These are phyloP conservation scores for Myriangium duriaei DNA, from an alignment of 2,329 filamentous ascomycete species.

Conservation along the genomic window DNA sequence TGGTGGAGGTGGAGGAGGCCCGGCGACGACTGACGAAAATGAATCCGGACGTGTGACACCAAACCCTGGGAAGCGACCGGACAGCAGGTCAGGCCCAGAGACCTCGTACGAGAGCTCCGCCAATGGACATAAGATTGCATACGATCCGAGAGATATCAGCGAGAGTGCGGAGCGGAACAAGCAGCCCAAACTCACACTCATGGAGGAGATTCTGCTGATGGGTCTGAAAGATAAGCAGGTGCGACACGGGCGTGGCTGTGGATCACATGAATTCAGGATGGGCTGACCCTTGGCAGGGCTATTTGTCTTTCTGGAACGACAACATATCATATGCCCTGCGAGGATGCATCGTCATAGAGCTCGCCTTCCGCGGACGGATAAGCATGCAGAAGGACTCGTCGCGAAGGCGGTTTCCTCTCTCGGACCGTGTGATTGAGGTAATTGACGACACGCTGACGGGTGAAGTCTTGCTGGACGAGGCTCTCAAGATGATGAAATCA, in stretches of 20 bases:
- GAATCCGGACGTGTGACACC: slow-evolving; percentile 54
- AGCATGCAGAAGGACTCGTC: slow-evolving; percentile 97
- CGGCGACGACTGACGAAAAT: slow-evolving; percentile 42
- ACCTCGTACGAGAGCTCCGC: slow-evolving; percentile 84
- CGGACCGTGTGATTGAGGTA: slow-evolving; percentile 91
- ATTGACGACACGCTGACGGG: slow-evolving; percentile 93
- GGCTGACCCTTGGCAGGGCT: too few species aligned
- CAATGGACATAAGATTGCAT: slow-evolving; percentile 98
- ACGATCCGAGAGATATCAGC: slow-evolving; percentile 91
- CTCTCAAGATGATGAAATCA: slow-evolving; percentile 99
- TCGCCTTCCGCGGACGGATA: slow-evolving; percentile 89
- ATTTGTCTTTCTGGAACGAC: slow-evolving; percentile 99
- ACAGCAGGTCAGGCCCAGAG: slow-evolving; percentile 39
- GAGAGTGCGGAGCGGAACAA: slow-evolving; percentile 94
- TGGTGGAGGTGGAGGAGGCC: slow-evolving; percentile 38
- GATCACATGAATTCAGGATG: too few species aligned
- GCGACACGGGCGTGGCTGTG: slow-evolving; percentile 21
- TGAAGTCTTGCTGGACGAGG: slow-evolving; percentile 93
- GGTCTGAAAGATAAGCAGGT: slow-evolving; percentile 99
- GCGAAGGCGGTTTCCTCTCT: slow-evolving; percentile 79
- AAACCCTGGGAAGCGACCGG: slow-evolving; percentile 44
- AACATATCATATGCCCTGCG: slow-evolving; percentile 97
- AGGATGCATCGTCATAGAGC: slow-evolving; percentile 95
- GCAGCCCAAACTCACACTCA: slow-evolving; percentile 94
- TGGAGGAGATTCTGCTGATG: slow-evolving; percentile 94